Evolutionary conservation across 805 yeast genomes (phyloP), one percentile per base, ranked within the genome.

Genomic region (Myxozyma lipomycoides): DNA sequence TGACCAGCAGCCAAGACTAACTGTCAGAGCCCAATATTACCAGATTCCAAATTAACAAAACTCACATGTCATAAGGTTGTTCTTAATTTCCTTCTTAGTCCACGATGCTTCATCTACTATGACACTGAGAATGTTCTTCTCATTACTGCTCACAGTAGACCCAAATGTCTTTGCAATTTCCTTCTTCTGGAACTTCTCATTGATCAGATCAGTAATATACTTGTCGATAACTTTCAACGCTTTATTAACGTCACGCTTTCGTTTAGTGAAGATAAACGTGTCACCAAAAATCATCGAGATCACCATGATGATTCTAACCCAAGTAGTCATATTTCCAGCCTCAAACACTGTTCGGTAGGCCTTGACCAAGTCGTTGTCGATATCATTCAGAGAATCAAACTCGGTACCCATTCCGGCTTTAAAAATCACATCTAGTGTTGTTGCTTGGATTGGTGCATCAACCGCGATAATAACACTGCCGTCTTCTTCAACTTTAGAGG

Each of bases 1-100:
- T 54, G 58, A 21, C 58, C 58, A 10, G 58, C 58, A 12, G 55
- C 55, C n/a, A 54, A 46, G 26, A 54, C 50, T 50, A 17, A 15
- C 23, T 42, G 9, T 10, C 7, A n/a, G n/a, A n/a, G n/a, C n/a
- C n/a, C n/a, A n/a, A n/a, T n/a, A n/a, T n/a, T 12, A 19, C 17
- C 17, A 37, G 40, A 12, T 10, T n/a, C 17, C 17, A n/a, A n/a
- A n/a, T n/a, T n/a, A n/a, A n/a, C n/a, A 3, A 32, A 3, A 40
- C 53, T 45, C 26, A 49, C 53, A 53, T 12, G 58, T 51, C 50
- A 47, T 43, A 40, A 50, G 42, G 17, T 54, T 50, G 32, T 51
- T 42, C 17, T 30, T 24, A n/a, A 54, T 47, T 24, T 54, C 55
- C 21, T 28, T 26, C 9, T 40, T 45, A 9, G 50, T 52, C 39